These are phyloP conservation scores for Komagataella pastoris DNA, from an alignment of 805 yeast genomes.

Conservation along the genomic window DNA sequence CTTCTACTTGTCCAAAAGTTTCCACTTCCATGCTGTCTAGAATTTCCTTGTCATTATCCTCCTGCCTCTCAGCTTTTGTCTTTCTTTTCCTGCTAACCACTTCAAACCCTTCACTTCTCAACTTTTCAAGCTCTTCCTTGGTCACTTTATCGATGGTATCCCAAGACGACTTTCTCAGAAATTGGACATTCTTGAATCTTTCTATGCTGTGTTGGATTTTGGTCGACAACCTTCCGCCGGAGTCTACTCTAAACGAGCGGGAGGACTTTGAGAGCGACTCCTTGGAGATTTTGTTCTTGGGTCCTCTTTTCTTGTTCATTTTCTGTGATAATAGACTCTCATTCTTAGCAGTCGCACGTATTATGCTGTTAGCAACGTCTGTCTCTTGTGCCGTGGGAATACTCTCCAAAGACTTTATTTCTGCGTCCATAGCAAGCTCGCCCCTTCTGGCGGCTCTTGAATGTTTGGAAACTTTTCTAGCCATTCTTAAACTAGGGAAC, in stretches of 20 bases:
- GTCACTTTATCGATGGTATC: slow-evolving; percentile 46
- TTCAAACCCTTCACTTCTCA: slow-evolving; percentile 31
- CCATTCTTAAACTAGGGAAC: background rate
- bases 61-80: background rate
- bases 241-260: background rate
- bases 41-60: background rate
- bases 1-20: background rate
- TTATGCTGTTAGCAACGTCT: background rate
- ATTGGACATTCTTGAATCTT: slow-evolving; percentile 49
- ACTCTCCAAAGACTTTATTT: background rate
- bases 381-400: background rate
- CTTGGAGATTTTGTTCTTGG: background rate
- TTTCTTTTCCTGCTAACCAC: slow-evolving; percentile 5
- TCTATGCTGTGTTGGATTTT: slow-evolving; percentile 54
- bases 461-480: slow-evolving; percentile 1
- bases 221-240: slow-evolving; percentile 34
- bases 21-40: background rate
- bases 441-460: slow-evolving; percentile 1
- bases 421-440: slow-evolving; percentile 2
- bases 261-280: background rate
- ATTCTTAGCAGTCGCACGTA: background rate
- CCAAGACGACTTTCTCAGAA: slow-evolving; percentile 61
- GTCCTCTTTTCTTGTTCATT: background rate
- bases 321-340: background rate
- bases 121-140: slow-evolving; percentile 23